These are phyloP conservation scores for Deinandra increscens DNA, from an alignment of 129 eudicot species.

Conservation along the genomic window DNA sequence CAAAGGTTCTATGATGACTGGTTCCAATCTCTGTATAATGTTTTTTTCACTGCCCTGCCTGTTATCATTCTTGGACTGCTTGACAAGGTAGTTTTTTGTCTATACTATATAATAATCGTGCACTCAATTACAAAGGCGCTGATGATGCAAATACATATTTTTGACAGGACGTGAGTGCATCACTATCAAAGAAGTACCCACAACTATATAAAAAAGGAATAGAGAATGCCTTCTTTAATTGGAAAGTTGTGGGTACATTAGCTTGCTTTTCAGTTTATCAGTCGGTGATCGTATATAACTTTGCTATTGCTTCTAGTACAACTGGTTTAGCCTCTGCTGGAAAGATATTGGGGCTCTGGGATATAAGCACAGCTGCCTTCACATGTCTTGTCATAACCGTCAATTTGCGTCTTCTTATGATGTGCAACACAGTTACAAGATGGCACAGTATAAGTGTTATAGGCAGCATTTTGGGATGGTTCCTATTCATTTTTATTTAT, in stretches of 20 bases:
- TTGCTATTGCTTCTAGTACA: slow-evolving; percentile 58
- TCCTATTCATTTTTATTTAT: slow-evolving; percentile 74
- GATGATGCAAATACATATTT: slow-evolving; percentile 8
- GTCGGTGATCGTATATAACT: slow-evolving; percentile 76
- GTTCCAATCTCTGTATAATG: slow-evolving; percentile 96
- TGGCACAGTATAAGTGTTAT: slow-evolving; percentile 93
- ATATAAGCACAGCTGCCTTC: slow-evolving; percentile 87
- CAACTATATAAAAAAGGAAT: slow-evolving; percentile 89
- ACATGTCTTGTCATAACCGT: slow-evolving; percentile 84
- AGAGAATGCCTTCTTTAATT: slow-evolving; percentile 64
- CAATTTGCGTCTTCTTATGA: slow-evolving; percentile 88
- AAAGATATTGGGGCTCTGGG: slow-evolving; percentile 92
- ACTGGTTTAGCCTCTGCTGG: slow-evolving; percentile 71
- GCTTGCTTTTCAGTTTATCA: slow-evolving; percentile 89
- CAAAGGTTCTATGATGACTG: slow-evolving; percentile 96
- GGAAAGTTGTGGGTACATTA: slow-evolving; percentile 81
- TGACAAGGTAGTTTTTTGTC: slow-evolving; percentile 60
- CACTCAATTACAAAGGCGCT: slow-evolving; percentile 11
- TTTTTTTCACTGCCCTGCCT: slow-evolving; percentile 89
- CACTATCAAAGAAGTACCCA: slow-evolving; percentile 91
- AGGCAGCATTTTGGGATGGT: slow-evolving; percentile 86
- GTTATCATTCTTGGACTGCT: slow-evolving; percentile 86
- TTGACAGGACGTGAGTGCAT: slow-evolving; percentile 88
- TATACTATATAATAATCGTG: not conserved
- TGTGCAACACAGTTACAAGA: slow-evolving; percentile 83